Base-by-base conservation (phyloP, 306 rosid species). In the Coriaria nepalensis region DNA sequence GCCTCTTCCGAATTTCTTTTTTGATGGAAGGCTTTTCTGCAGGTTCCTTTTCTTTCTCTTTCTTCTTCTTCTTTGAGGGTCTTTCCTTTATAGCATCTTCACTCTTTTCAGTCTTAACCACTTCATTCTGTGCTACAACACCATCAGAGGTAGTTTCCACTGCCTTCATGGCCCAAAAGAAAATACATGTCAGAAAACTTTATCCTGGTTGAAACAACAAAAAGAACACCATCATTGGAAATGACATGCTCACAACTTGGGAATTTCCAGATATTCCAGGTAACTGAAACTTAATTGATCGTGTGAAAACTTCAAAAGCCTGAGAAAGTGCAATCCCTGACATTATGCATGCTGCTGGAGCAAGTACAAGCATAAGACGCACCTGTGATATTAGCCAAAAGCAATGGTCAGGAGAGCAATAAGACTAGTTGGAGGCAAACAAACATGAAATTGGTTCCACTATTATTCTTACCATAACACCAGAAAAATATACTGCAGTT, bases 301-400 rank as follows among this genome's bases (percentile, higher is more conserved):
- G 67, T 35, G 98, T 82, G 61, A 92, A 79, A 68, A 85, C 87
- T 54, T 92, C 94, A 71, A 92, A 92, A 70, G 98, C 85, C 62
- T 80, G 87, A 55, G 98, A 92, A 50, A 92, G 96, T 47, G 98
- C 98, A 74, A 92, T 82, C 61, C 98, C 98, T 43, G 98, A 92
- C 78, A 80, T 15, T 65, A 92, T 92, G 71, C 98, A 92, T 41
- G 98, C 98, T 35, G 98, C 96, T 50, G 98, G 98, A 51, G 98
- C 98, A 75, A 92, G 69, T 46, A 92, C 98, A 33, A 92, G 92
- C 98, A 92, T 92, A 57, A 92, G 77, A 44, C 98, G 94, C 62
- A 92, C 98, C 98, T 92, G 77, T 69, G 11, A 50, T 33, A 73
- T 68, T 42, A 50, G 46, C 38, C 49, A 51, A 65, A 43, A 47